A percentile compares a stretch with the other conserved stretches of the same genome.
Evolutionary conservation across 208 protist genomes (phyloP).

Genomic region (Wallacemonas sp.): DNA sequence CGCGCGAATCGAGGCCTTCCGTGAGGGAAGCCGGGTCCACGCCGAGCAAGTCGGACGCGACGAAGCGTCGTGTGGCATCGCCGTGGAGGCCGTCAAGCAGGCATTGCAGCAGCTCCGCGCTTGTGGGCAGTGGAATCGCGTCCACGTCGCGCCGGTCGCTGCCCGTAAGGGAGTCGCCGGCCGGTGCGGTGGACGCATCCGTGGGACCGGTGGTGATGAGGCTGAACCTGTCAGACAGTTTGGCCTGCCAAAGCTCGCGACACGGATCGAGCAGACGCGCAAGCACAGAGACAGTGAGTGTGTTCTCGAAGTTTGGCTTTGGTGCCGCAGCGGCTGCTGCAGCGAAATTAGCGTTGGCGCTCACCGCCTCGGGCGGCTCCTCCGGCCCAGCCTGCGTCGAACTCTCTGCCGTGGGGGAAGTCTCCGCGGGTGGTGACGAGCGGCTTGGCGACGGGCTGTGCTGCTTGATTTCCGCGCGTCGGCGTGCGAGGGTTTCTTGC

Average conservation of each 20-base stretch:
- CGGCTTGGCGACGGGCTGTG: not conserved
- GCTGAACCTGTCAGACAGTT: conserved; percentile 36
- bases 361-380: not conserved
- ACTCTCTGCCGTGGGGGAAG: no score
- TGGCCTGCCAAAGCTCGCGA: conserved; percentile 37
- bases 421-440: not conserved
- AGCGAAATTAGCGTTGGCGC: not conserved
- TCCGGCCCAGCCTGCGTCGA: no score
- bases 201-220: not conserved
- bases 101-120: conserved; percentile 51
- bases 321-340: not conserved
- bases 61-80: conserved; percentile 13
- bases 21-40: conserved; percentile 15
- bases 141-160: conserved; percentile 13
- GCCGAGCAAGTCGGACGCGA: conserved; percentile 12
- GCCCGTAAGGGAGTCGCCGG: not conserved
- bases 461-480: conserved; percentile 10
- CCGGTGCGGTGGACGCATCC: no score
- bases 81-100: conserved; percentile 68
- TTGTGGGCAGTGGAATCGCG: conserved; percentile 36
- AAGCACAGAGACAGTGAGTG: conserved; percentile 39
- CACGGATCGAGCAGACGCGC: conserved; percentile 38
- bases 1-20: conserved; percentile 50
- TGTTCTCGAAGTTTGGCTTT: conserved; percentile 23
- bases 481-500: conserved; percentile 18